Conservation (phyloP, 805 yeast genomes). For the Kuraishia ogatae region DNA sequence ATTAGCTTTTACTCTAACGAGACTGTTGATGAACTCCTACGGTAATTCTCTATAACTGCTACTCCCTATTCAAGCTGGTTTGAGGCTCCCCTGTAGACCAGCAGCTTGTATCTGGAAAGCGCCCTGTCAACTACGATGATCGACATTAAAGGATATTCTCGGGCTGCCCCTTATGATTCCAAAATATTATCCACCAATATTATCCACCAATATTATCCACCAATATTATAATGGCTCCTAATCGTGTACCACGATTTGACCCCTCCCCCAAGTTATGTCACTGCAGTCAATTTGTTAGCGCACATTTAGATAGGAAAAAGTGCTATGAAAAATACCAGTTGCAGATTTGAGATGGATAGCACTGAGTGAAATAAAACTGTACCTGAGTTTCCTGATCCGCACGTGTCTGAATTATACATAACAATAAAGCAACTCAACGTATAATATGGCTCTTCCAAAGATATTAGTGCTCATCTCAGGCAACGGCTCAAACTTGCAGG, state of each 20-base stretch:
- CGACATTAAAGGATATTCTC: too few species aligned
- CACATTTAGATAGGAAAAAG: neutral
- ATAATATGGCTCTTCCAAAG: slow-evolving; percentile 7
- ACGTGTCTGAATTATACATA: too few species aligned
- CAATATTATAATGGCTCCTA: too few species aligned
- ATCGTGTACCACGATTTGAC: too few species aligned
- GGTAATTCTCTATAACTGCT: neutral
- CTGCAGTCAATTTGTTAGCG: neutral
- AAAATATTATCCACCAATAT: too few species aligned
- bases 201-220: too few species aligned
- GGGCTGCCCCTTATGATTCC: too few species aligned
- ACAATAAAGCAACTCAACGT: neutral
- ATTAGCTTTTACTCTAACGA: too few species aligned
- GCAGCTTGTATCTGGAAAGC: too few species aligned
- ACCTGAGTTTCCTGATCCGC: neutral
- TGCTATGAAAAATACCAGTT: neutral
- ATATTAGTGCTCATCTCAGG: slow-evolving; percentile 88
- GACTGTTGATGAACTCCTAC: too few species aligned
- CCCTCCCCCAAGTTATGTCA: neutral
- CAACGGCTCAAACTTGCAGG: slow-evolving; percentile 92
- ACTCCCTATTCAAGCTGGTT: neutral
- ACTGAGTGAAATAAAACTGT: neutral
- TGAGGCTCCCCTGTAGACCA: too few species aligned
- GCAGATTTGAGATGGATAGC: neutral
- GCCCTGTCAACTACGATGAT: too few species aligned